Percentiles rank a stretch among this genome's conserved stretches.
Conservation (phyloP, 306 rosid genomes). For the Lagenaria siceraria region DNA sequence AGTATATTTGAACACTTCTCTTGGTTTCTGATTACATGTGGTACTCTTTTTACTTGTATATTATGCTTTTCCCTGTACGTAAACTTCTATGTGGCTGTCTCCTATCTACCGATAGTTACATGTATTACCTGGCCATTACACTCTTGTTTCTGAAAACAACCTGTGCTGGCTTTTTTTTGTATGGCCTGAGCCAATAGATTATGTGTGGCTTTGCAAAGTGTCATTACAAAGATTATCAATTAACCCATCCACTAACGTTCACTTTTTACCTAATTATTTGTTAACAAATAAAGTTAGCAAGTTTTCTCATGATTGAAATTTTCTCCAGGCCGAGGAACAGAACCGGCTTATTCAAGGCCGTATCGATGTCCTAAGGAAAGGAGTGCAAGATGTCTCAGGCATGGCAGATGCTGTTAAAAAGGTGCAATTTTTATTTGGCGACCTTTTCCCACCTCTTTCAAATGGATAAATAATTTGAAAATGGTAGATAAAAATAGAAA, state of each 20-base stretch:
- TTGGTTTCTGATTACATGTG: background rate
- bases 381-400: constrained; percentile 17
- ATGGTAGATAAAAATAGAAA: background rate
- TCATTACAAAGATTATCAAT: background rate
- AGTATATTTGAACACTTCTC: background rate
- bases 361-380: constrained; percentile 36
- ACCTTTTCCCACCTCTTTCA: constrained; percentile 1
- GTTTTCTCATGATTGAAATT: background rate
- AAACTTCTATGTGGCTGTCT: background rate
- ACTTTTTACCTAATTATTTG: background rate
- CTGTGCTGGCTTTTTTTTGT: background rate
- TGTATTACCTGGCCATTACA: background rate
- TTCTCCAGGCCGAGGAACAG: constrained; percentile 44
- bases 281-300: background rate
- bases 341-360: constrained; percentile 26
- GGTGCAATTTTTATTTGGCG: constrained; percentile 18
- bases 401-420: constrained; percentile 24
- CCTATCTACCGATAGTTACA: background rate
- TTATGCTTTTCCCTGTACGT: background rate
- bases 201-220: background rate
- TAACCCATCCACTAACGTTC: background rate
- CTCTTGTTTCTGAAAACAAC: background rate
- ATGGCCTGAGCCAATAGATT: background rate
- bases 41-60: background rate
- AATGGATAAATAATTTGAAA: constrained; percentile 7